These are phyloP conservation scores for Leptographium radiaticola DNA, from an alignment of 2,329 filamentous ascomycete genomes.

Conservation along the genomic window DNA sequence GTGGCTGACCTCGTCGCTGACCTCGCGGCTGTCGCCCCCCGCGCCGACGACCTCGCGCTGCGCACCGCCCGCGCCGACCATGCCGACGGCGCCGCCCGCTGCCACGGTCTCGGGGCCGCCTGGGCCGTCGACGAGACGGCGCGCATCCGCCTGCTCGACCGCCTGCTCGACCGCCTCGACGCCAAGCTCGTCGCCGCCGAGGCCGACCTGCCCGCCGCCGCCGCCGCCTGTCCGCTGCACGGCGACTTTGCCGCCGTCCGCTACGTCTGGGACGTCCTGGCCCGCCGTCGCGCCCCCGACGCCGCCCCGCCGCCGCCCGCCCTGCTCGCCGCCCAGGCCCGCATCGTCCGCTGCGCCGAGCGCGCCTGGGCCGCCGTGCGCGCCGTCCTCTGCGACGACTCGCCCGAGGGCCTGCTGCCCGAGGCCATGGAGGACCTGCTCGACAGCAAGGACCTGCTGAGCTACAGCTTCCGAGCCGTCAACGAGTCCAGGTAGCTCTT, in stretches of 20 bases:
- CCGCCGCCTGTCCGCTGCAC: conserved; percentile 54
- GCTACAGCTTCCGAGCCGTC: conserved; percentile 89
- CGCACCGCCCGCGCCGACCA: conserved; percentile 77
- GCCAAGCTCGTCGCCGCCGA: conserved; percentile 50
- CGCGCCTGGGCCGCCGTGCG: conserved; percentile 68
- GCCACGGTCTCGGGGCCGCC: conserved; percentile 56
- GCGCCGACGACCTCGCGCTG: conserved; percentile 46
- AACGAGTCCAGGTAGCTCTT: conserved; percentile 70
- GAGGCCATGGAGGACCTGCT: conserved; percentile 62
- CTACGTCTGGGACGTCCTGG: conserved; percentile 42
- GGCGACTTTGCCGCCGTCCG: conserved; percentile 55
- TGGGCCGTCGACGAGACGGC: conserved; percentile 29
- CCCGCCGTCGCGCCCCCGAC: conserved; percentile 23
- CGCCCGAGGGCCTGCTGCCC: conserved; percentile 76
- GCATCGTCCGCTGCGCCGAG: conserved; percentile 47
- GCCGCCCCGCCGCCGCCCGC: conserved; percentile 21
- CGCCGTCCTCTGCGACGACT: conserved; percentile 78
- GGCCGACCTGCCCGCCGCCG: conserved; percentile 51
- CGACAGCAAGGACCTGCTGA: conserved; percentile 78
- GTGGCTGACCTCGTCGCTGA: conserved; percentile 17
- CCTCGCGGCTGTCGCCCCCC: conserved; percentile 32
- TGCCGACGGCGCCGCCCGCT: conserved; percentile 76
- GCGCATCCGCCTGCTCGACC: conserved; percentile 38
- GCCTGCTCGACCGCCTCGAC: conserved; percentile 49
- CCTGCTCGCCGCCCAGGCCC: conserved; percentile 32